phyloP scores from a whole-genome alignment of 1,139 yeast genomes.

The Candida sp. region DNA sequence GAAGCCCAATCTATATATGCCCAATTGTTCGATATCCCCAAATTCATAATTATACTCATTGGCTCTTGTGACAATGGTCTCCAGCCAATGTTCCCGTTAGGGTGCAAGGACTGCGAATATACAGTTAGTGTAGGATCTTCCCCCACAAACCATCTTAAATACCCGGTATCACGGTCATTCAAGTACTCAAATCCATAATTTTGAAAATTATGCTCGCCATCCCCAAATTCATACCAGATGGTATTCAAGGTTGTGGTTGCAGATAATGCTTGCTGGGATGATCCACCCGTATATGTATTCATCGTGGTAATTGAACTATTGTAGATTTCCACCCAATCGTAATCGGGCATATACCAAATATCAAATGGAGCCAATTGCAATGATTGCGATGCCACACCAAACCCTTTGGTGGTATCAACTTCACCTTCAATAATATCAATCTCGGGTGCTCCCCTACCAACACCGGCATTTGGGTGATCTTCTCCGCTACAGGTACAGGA shows the following conservation, averaged over 20 bases:
- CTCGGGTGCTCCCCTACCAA: constrained; percentile 89
- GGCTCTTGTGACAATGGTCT: constrained; percentile 83
- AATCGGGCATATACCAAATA: constrained; percentile 83
- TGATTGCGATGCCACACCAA: constrained; percentile 78
- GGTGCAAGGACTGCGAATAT: constrained; percentile 62
- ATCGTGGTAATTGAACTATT: constrained; percentile 61
- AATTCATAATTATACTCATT: constrained; percentile 73
- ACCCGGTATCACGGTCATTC: constrained; percentile 65
- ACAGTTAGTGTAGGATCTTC: constrained; percentile 63
- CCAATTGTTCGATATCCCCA: constrained; percentile 83
- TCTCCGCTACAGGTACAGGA: constrained; percentile 72
- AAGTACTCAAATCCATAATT: constrained; percentile 74
- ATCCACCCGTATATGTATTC: constrained; percentile 83
- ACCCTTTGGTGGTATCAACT: constrained; percentile 27
- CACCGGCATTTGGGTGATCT: constrained; percentile 77
- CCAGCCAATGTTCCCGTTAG: constrained; percentile 81
- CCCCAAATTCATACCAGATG: constrained; percentile 72
- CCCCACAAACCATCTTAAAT: constrained; percentile 82
- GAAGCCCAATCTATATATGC: constrained; percentile 78
- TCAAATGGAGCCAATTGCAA: constrained; percentile 83
- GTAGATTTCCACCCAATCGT: constrained; percentile 62
- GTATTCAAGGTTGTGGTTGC: constrained; percentile 68
- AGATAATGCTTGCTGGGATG: constrained; percentile 81
- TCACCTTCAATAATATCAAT: constrained; percentile 84
- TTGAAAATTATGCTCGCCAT: constrained; percentile 49